Conservation (phyloP, 352 stramenopile genomes). For the Blastocystis hominis region DNA sequence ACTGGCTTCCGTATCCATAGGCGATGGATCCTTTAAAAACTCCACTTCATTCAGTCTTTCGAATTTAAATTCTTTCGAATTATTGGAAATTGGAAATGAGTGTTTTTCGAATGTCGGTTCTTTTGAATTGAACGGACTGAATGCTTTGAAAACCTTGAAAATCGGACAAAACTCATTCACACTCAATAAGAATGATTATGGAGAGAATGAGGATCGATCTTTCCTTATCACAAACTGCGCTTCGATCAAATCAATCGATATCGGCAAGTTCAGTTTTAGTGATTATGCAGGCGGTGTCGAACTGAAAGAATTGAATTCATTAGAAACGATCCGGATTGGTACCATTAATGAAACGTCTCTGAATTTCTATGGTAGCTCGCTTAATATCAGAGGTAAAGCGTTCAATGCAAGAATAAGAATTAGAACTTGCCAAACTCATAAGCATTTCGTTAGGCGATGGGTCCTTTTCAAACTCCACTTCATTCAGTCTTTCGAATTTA, state of each 20-base stretch:
- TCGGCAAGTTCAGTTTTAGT: neutral
- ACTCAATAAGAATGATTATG: neutral
- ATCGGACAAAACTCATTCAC: neutral
- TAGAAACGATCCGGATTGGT: neutral
- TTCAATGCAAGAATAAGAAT: neutral
- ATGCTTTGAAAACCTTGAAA: neutral
- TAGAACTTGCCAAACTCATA: too few relatives aligned
- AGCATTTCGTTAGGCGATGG: too few relatives aligned
- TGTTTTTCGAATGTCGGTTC: conserved; percentile 76
- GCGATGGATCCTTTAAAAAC: too few relatives aligned
- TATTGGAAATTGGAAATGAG: conserved; percentile 73
- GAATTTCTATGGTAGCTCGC: neutral
- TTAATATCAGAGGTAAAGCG: neutral
- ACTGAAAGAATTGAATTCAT: neutral
- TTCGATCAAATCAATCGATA: neutral
- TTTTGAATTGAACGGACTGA: neutral
- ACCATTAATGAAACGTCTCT: neutral
- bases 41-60: too few relatives aligned
- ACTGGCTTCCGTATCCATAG: too few relatives aligned
- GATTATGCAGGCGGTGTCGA: neutral
- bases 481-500: too few relatives aligned
- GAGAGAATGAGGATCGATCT: neutral
- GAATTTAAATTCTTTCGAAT: conserved; percentile 64
- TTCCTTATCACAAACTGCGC: neutral
- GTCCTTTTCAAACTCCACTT: too few relatives aligned